phyloP scores from a whole-genome alignment of 2,329 filamentous ascomycete genomes.

The Dendryphion nanum region DNA sequence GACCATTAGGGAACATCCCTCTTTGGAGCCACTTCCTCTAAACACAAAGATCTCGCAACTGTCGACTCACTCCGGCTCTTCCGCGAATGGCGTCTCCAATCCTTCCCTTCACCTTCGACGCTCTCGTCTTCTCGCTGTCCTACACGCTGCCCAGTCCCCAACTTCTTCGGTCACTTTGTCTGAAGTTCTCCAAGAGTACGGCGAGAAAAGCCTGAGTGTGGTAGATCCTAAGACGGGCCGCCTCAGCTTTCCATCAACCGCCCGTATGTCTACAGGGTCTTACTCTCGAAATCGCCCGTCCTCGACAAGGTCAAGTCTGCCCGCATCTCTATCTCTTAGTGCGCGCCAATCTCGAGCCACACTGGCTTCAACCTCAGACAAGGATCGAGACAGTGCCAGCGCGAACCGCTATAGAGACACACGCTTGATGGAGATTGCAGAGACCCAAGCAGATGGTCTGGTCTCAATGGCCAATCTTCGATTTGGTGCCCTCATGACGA shows the following conservation, averaged over 20 bases:
- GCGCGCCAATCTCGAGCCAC: slow-evolving; percentile 34
- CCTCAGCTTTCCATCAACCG: slow-evolving; percentile 34
- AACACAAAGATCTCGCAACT: slow-evolving; percentile 19
- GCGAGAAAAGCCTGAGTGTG: slow-evolving; percentile 39
- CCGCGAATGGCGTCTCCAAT: slow-evolving; percentile 18
- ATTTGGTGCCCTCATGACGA: slow-evolving; percentile 78
- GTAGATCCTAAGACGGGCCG: slow-evolving; percentile 40
- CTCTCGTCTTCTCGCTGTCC: slow-evolving; percentile 51
- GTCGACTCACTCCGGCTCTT: slow-evolving; percentile 31
- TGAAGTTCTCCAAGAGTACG: slow-evolving; percentile 54
- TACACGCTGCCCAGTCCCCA: slow-evolving; percentile 50
- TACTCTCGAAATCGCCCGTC: slow-evolving; percentile 19
- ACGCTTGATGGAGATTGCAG: slow-evolving; percentile 51
- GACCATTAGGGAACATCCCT: slow-evolving; percentile 9
- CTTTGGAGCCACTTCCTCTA: slow-evolving; percentile 29
- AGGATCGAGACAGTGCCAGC: slow-evolving; percentile 32
- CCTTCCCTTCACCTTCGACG: slow-evolving; percentile 47
- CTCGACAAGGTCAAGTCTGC: slow-evolving; percentile 36
- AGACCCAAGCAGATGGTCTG: slow-evolving; percentile 37
- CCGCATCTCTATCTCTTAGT: slow-evolving; percentile 26
- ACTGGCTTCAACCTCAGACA: slow-evolving; percentile 30
- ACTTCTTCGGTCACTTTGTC: slow-evolving; percentile 55
- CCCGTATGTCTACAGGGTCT: slow-evolving; percentile 29
- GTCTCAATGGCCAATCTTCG: slow-evolving; percentile 69
- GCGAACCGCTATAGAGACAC: slow-evolving; percentile 52